These are phyloP conservation scores for Bipolaris oryzae DNA, from an alignment of 2,329 filamentous ascomycete species.

Conservation along the genomic window DNA sequence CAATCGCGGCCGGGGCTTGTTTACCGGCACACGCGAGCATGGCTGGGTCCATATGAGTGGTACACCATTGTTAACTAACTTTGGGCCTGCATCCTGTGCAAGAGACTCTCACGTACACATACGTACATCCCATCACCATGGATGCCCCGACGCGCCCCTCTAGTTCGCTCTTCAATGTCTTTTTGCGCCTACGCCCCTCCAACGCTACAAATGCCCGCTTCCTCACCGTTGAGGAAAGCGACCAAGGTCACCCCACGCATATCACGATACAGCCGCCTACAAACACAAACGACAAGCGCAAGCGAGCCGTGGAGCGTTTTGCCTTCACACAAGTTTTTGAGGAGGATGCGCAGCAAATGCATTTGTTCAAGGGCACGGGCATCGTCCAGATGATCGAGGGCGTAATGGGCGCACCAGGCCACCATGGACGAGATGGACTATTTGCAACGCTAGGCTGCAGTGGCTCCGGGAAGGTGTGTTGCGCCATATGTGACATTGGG, in stretches of 20 bases:
- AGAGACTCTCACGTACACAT: background rate
- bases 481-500: slow-evolving; percentile 4
- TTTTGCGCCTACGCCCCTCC: slow-evolving; percentile 72
- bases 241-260: slow-evolving; percentile 52
- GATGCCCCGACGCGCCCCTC: slow-evolving; percentile 45
- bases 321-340: slow-evolving; percentile 94
- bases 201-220: slow-evolving; percentile 61
- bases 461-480: slow-evolving; percentile 85
- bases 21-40: slow-evolving; percentile 20
- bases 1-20: slow-evolving; percentile 21
- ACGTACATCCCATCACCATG: slow-evolving; percentile 32
- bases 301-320: slow-evolving; percentile 89
- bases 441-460: slow-evolving; percentile 92
- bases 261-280: slow-evolving; percentile 68
- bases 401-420: slow-evolving; percentile 73
- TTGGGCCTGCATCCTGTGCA: slow-evolving; percentile 2
- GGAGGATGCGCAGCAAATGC: slow-evolving; percentile 80
- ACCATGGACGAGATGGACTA: slow-evolving; percentile 84
- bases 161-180: slow-evolving; percentile 82
- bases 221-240: slow-evolving; percentile 71
- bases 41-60: slow-evolving; percentile 10
- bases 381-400: slow-evolving; percentile 78
- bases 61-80: slow-evolving; percentile 14
- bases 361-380: slow-evolving; percentile 82
- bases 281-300: slow-evolving; percentile 79